These are phyloP conservation scores for Myotisia sp. DNA, from an alignment of 2,329 filamentous ascomycete species.

Conservation along the genomic window DNA sequence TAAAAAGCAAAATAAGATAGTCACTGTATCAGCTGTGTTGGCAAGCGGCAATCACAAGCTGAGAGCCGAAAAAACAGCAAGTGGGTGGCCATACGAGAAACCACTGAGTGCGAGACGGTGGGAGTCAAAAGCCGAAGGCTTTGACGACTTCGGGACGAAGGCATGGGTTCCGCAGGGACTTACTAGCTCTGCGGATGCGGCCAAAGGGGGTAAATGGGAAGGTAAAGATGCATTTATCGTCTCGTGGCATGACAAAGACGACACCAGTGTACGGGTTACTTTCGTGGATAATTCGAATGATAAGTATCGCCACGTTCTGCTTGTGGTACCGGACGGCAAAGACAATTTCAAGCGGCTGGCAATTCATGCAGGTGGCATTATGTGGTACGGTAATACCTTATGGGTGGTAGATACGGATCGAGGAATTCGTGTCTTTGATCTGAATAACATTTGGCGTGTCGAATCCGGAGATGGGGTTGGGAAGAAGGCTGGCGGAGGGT, in stretches of 20 bases:
- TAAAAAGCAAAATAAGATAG: neutral
- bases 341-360: conserved; percentile 22
- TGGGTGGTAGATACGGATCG: conserved; percentile 25
- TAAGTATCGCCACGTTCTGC: conserved; percentile 22
- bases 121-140: conserved; percentile 14
- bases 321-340: conserved; percentile 22
- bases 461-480: conserved; percentile 21
- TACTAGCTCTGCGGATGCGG: conserved; percentile 22
- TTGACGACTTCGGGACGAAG: conserved; percentile 20
- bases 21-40: conserved; percentile 3
- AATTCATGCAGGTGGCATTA: conserved; percentile 25
- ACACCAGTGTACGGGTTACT: conserved; percentile 19
- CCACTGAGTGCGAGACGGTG: conserved; percentile 6
- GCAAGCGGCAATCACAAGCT: conserved; percentile 12
- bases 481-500: conserved; percentile 16
- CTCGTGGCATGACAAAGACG: conserved; percentile 23
- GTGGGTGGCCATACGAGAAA: conserved; percentile 4
- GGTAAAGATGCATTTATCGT: conserved; percentile 23
- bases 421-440: conserved; percentile 25
- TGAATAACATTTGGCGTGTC: conserved; percentile 26
- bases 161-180: conserved; percentile 27
- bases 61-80: conserved; percentile 2
- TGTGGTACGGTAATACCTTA: conserved; percentile 25
- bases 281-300: conserved; percentile 21
- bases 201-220: conserved; percentile 20